Base-by-base conservation (phyloP, 768 basidiomycete species). In the Lactifluus pinguis region DNA sequence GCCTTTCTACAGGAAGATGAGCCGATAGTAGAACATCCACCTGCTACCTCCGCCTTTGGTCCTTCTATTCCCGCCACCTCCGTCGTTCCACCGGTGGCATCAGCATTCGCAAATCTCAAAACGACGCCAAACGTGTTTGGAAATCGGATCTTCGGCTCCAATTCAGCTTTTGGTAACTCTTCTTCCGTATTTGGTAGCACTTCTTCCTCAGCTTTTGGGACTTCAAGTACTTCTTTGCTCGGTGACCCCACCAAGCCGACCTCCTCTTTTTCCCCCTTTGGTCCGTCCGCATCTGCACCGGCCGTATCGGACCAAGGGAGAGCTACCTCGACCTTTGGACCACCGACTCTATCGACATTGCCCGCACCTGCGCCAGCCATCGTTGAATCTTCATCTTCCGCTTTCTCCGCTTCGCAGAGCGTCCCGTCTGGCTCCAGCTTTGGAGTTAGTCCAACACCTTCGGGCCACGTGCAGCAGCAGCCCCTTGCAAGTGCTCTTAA, bases 111-210 rank as follows among this genome's bases (percentile, higher is more conserved):
- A 44, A 69, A 69, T 53, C 56, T 77, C 7, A 66, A 69, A 11
- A 65, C 74, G 0, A 63, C 67, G 4, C 70, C 72, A 1, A 78
- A 73, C 39, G 69, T 66, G 6, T 78, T 77, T 57, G 72, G 72
- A 1, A 69, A 55, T 8, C 30, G 38, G 17, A 6, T 42, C 15
- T 68, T 65, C 41, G 41, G 71, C 50, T 55, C 56, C 13, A 39
- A 58, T 39, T 54, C 69, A 15, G 63, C 60, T 2, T 68, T 69
- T 21, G 63, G 65, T 6, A 54, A 50, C 5, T 50, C 65, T 38
- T 53, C 61, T 0, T 68, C 69, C 7, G 62, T 64, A 4, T 69
- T 68, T 39, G 65, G 64, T 29, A 2, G 25, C 25, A 34, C 60
- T 4, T 50, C 65, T 10, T 54, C 64, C 10, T 49, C 58, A n/a